Evolutionary conservation across 2,329 filamentous ascomycete genomes (phyloP).

Genomic region (Claviceps cyperi): DNA sequence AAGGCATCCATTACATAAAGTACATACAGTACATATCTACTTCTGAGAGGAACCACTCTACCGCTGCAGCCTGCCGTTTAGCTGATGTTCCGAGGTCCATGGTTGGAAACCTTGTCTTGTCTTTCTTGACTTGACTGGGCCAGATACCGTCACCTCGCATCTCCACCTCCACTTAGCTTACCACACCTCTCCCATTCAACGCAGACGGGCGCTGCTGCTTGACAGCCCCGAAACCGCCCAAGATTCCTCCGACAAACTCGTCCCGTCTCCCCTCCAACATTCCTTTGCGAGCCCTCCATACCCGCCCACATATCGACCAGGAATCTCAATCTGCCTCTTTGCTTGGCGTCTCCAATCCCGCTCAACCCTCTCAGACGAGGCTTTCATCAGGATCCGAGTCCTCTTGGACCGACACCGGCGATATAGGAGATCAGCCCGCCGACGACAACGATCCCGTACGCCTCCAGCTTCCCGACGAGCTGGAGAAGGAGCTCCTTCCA

Average conservation of each 20-base stretch:
- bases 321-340: constrained; percentile 25
- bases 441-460: constrained; percentile 71
- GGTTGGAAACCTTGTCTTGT: constrained; percentile 11
- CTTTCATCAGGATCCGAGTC: constrained; percentile 47
- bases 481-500: constrained; percentile 47
- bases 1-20: not conserved
- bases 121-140: constrained; percentile 14
- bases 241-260: constrained; percentile 63
- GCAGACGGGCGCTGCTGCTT: constrained; percentile 57
- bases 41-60: constrained; percentile 1
- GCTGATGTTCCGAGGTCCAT: constrained; percentile 1
- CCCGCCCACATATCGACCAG: constrained; percentile 21
- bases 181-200: constrained; percentile 21
- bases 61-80: not conserved
- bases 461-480: constrained; percentile 49
- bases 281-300: constrained; percentile 62
- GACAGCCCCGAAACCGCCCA: constrained; percentile 66
- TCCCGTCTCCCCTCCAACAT: constrained; percentile 70
- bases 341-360: constrained; percentile 17
- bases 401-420: constrained; percentile 87
- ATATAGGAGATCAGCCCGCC: constrained; percentile 81
- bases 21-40: not conserved
- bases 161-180: constrained; percentile 13
- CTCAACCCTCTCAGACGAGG: constrained; percentile 32
- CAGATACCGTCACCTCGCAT: constrained; percentile 10